Percentiles rank a stretch among this genome's conserved stretches.
phyloP scores from a whole-genome alignment of 2,329 filamentous ascomycete species.

The Achaetomium macrosporum region DNA sequence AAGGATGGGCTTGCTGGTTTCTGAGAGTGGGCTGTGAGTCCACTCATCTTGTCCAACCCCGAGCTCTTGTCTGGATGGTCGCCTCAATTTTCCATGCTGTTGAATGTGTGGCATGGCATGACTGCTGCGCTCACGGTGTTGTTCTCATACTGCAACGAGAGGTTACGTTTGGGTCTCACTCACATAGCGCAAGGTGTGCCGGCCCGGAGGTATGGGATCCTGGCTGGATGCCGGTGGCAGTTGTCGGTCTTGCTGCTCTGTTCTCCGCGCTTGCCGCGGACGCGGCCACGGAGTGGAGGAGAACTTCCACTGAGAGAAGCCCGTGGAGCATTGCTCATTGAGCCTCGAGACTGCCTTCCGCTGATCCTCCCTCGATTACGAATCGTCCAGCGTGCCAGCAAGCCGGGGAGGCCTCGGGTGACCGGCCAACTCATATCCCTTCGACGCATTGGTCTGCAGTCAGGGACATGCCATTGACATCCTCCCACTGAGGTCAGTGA shows the following conservation, averaged over 20 bases:
- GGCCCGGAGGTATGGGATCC: background rate
- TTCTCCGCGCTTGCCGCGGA: slow-evolving; percentile 11
- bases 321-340: background rate
- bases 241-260: background rate
- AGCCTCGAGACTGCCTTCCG: background rate
- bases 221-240: background rate
- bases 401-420: background rate
- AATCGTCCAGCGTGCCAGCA: slow-evolving; percentile 6
- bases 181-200: background rate
- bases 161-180: slow-evolving; percentile 10
- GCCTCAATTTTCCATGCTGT: background rate
- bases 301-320: background rate
- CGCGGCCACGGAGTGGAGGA: background rate
- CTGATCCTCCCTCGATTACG: slow-evolving; percentile 2
- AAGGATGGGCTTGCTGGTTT: no score
- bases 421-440: background rate
- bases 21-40: no score
- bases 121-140: slow-evolving; percentile 15
- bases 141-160: slow-evolving; percentile 8
- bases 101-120: slow-evolving; percentile 20
- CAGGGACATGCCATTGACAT: no score
- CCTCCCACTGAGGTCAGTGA: no score
- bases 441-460: background rate
- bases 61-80: no score
- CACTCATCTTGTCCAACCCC: no score